phyloP scores from a whole-genome alignment of 2,329 filamentous ascomycete genomes.

The Colletotrichum australisinense region DNA sequence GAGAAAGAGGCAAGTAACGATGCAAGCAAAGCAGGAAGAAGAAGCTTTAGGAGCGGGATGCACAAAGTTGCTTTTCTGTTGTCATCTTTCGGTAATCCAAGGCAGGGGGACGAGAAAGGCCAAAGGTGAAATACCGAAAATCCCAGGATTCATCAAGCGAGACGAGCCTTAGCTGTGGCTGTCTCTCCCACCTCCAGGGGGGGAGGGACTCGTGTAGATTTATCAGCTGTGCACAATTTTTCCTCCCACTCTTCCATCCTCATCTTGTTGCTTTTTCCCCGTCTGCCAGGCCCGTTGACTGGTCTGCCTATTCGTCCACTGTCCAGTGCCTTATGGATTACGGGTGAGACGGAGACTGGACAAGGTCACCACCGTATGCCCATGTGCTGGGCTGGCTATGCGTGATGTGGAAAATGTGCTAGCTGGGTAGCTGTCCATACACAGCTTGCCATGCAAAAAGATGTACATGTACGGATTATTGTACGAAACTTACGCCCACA shows the following conservation, averaged over 20 bases:
- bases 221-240: conserved; percentile 34
- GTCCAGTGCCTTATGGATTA: conserved; percentile 5
- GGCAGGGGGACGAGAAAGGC: conserved; percentile 5
- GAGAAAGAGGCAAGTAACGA: not conserved
- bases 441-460: not conserved
- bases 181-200: conserved; percentile 12
- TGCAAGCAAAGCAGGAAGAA: conserved; percentile 1
- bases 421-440: not conserved
- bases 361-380: conserved; percentile 17
- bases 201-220: conserved; percentile 22
- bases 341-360: conserved; percentile 26
- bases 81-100: conserved; percentile 15
- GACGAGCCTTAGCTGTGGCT: conserved; percentile 11
- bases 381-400: conserved; percentile 24
- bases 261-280: conserved; percentile 16
- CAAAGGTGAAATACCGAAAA: conserved; percentile 17
- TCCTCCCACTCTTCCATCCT: not conserved
- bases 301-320: not conserved
- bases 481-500: not conserved
- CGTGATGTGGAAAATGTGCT: conserved; percentile 24
- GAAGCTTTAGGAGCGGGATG: conserved; percentile 14
- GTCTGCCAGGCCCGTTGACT: not conserved
- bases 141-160: conserved; percentile 24
- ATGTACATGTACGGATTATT: not conserved
- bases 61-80: conserved; percentile 30